Percentiles rank a stretch among this genome's conserved stretches.
Conservation (phyloP, 257 asterid genomes). For the Solanum arcanum region DNA sequence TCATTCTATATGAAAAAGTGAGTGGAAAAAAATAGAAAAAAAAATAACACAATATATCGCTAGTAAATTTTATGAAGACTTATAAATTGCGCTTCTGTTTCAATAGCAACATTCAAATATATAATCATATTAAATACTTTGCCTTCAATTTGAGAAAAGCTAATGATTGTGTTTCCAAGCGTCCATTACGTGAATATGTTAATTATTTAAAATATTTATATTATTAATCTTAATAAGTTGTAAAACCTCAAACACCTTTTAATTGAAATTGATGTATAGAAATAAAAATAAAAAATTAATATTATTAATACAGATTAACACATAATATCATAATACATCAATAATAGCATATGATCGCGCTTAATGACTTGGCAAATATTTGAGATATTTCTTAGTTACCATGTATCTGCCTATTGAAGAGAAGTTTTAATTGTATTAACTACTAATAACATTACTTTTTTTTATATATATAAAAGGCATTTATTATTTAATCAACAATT, state of each 20-base stretch:
- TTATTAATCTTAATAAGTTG: background rate
- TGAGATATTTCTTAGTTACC: background rate
- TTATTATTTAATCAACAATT: background rate
- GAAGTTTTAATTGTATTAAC: background rate
- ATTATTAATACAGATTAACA: too few species aligned
- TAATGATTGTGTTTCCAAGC: background rate
- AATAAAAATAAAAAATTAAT: too few species aligned
- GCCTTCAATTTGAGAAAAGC: background rate
- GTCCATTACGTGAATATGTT: background rate
- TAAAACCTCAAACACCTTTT: background rate
- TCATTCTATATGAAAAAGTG: slow-evolving; percentile 17
- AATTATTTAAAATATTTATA: background rate
- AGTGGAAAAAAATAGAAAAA: slow-evolving; percentile 16
- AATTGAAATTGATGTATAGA: background rate
- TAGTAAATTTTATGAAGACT: background rate
- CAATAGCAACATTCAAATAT: background rate
- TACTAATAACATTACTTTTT: background rate
- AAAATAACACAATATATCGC: too few species aligned
- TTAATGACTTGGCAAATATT: background rate
- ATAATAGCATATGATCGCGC: too few species aligned
- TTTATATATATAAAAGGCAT: background rate
- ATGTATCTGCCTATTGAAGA: background rate
- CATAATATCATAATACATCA: too few species aligned
- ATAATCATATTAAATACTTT: background rate
- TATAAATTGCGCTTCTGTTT: background rate